Evolutionary conservation across 1,284 basidiomycete species (phyloP), one percentile per base, ranked within the genome.

Genomic region (Ceratobasidium sp.): DNA sequence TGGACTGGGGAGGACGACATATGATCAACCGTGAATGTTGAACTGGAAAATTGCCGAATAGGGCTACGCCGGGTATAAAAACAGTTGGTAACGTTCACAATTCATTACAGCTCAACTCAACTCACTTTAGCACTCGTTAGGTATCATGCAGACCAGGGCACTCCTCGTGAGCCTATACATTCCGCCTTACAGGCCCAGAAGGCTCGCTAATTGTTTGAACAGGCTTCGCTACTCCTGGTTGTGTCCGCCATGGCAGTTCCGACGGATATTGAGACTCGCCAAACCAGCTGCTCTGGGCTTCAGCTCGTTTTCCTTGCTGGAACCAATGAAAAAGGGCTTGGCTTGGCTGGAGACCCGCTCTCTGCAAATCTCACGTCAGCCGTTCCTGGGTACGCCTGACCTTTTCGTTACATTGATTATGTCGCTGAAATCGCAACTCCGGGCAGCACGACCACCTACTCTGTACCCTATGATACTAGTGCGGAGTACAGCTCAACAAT

Each of bases 401-500:
- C 19, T 22, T 22, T 36, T 48, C 27, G 36, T 11, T 5, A 41
- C 36, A 11, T 5, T 41, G 11, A 41, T 5, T 4, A 4, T 41
- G 11, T 48, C 19, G 24, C 4, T 24, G 41, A 45, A 45, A 17
- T 41, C 9, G 15, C 19, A 17, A 17, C 15, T 33, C 14, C 60
- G 36, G 31, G 45, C n/a, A 72, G 67, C 31, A 50, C 56, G 17
- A 72, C 67, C 19, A 72, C 67, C n/a, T 72, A 59, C 24, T 59
- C 67, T 33, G 67, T 72, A 15, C 54, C 56, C 2, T 72, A 72
- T n/a, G 56, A 60, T 31, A 72, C 67, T 31, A 59, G 44, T 8
- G 67, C 54, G 9, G 67, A 72, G 27, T 72, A 72, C n/a, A 50
- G 54, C 45, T 17, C 56, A 9, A 72, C 67, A 17, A 60, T 72